Percentiles rank a stretch among this genome's conserved stretches.
phyloP scores from a whole-genome alignment of 169 alveolate species.

The Haemoproteus tartakovskyi region DNA sequence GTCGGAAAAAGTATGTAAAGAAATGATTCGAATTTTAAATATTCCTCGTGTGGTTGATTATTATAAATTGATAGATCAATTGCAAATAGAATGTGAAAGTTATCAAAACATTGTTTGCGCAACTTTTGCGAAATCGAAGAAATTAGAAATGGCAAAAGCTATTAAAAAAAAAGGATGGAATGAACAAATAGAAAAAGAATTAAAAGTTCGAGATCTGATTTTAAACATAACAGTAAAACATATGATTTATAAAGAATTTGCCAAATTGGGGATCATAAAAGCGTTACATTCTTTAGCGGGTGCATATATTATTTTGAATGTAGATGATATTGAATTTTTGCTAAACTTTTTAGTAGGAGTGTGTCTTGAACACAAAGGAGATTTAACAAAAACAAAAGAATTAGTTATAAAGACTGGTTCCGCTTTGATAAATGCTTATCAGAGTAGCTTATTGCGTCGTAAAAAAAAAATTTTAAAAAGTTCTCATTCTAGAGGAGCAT shows the following conservation, averaged over 20 bases:
- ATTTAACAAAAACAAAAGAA: constrained; percentile 39
- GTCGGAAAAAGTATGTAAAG: constrained; percentile 19
- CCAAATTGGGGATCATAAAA: constrained; percentile 52
- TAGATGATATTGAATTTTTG: constrained; percentile 50
- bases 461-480: constrained; percentile 2
- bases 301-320: constrained; percentile 2
- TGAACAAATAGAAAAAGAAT: too few species aligned
- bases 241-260: constrained; percentile 57
- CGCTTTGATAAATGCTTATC: constrained; percentile 22
- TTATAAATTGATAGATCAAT: constrained; percentile 35
- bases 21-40: constrained; percentile 19
- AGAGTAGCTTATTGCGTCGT: constrained; percentile 8
- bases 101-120: constrained; percentile 50
- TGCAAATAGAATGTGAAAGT: constrained; percentile 52
- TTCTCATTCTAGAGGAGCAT: neutral
- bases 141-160: too few species aligned
- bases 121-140: constrained; percentile 9
- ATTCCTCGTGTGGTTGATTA: constrained; percentile 16
- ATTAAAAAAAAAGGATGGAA: too few species aligned
- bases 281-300: constrained; percentile 25
- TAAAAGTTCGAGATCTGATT: constrained; percentile 17
- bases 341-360: constrained; percentile 59
- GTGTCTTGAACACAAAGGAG: constrained; percentile 51
- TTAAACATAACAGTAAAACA: constrained; percentile 49
- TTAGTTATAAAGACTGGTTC: constrained; percentile 34